Evolutionary conservation across 75 land plant species (phyloP).

Genomic region (Pseudotsuga menziesii): DNA sequence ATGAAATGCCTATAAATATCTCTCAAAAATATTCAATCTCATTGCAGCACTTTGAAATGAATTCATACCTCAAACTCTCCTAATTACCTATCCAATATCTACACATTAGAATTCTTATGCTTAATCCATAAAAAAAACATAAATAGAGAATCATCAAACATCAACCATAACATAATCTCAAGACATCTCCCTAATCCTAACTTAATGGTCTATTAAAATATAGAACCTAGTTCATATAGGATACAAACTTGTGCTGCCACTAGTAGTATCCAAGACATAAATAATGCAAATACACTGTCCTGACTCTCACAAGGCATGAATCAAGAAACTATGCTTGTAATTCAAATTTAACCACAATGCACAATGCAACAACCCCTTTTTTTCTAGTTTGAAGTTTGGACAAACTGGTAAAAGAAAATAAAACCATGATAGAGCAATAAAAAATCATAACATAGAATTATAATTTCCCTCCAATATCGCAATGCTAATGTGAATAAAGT

Average conservation of each 20-base stretch:
- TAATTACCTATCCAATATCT: not conserved
- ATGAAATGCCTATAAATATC: not conserved
- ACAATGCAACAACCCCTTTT: not conserved
- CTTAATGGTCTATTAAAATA: not conserved
- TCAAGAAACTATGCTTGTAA: not conserved
- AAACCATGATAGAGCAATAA: too few species aligned
- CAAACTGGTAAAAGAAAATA: not conserved
- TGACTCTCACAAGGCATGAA: not conserved
- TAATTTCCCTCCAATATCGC: not conserved
- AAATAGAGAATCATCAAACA: too few species aligned
- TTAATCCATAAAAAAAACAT: not conserved
- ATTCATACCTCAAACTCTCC: not conserved
- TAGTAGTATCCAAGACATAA: not conserved
- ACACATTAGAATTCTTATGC: not conserved
- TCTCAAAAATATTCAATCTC: not conserved
- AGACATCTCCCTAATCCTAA: not conserved
- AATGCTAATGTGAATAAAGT: not conserved
- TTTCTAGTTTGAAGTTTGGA: not conserved
- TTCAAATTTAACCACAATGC: not conserved
- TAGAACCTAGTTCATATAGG: not conserved
- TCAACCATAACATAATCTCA: too few species aligned
- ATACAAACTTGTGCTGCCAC: too few species aligned
- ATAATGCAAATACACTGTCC: not conserved
- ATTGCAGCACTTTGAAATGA: not conserved
- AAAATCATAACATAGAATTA: not conserved